A percentile compares a stretch with the other conserved stretches of the same genome.
Evolutionary conservation across 176 grass and related monocot genomes (phyloP).

Genomic region (Urochloa ruziziensis): DNA sequence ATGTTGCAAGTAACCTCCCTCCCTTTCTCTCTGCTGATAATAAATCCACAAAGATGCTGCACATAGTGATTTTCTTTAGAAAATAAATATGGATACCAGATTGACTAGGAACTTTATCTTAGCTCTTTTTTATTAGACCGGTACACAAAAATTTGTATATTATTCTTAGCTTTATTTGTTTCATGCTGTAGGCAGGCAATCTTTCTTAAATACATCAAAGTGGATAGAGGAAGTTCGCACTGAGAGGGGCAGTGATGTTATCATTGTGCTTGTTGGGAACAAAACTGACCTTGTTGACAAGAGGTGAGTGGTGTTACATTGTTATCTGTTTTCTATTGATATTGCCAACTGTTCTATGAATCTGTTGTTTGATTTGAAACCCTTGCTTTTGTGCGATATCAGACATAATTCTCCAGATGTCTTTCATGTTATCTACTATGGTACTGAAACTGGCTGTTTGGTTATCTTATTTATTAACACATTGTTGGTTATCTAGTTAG

Average conservation of each 20-base stretch:
- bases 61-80: neutral
- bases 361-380: conserved; percentile 8
- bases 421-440: neutral
- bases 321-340: neutral
- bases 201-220: conserved; percentile 98
- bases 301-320: conserved; percentile 50
- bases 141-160: neutral
- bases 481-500: neutral
- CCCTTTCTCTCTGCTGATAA: neutral
- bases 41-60: neutral
- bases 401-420: conserved; percentile 5
- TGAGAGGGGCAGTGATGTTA: conserved; percentile 97
- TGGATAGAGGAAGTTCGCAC: conserved; percentile 99
- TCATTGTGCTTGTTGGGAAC: conserved; percentile 98
- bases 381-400: neutral
- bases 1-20: conserved; percentile 84
- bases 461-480: neutral
- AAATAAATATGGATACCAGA: conserved; percentile 8
- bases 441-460: neutral
- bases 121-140: neutral
- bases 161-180: conserved; percentile 14
- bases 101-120: neutral
- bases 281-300: conserved; percentile 99
- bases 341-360: neutral
- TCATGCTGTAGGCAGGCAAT: conserved; percentile 68